phyloP scores from a whole-genome alignment of 805 yeast species.

The Teunomyces kruisii region DNA sequence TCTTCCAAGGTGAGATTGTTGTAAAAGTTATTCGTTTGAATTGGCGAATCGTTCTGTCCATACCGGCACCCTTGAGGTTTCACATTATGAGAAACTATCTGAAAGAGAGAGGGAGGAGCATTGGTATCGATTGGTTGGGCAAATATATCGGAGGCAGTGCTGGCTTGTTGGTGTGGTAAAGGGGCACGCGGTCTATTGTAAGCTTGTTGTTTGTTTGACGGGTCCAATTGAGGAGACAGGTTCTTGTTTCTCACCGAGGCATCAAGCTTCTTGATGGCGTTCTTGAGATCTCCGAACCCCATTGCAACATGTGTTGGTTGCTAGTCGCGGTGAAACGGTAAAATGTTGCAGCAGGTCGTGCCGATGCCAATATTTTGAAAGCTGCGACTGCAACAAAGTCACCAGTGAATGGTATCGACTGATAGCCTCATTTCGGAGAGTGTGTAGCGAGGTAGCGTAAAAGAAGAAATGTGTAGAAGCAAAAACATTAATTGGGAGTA shows the following conservation, averaged over 20 bases:
- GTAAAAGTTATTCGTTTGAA: constrained; percentile 78
- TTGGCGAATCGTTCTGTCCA: constrained; percentile 35
- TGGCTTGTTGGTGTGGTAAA: neutral
- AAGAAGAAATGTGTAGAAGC: too few species aligned
- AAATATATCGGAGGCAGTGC: constrained; percentile 33
- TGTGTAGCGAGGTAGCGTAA: neutral
- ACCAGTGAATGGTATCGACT: neutral
- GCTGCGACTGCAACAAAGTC: neutral
- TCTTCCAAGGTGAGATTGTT: constrained; percentile 67
- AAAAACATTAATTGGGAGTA: too few species aligned
- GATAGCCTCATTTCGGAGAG: too few species aligned
- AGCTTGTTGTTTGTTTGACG: neutral
- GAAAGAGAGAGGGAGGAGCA: constrained; percentile 47
- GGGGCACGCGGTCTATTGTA: neutral
- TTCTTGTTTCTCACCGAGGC: neutral
- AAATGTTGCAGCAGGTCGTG: constrained; percentile 6
- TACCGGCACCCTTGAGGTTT: constrained; percentile 32
- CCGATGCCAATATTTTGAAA: neutral
- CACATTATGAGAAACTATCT: constrained; percentile 30
- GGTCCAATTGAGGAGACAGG: neutral
- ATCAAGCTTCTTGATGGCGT: constrained; percentile 21
- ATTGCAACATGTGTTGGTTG: constrained; percentile 6
- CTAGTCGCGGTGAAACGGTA: neutral
- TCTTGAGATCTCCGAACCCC: constrained; percentile 27
- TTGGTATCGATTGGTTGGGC: constrained; percentile 39